Evolutionary conservation across 345 rosid species (phyloP), one percentile per base, ranked within the genome.

Genomic region (Gossypium herbaceum): DNA sequence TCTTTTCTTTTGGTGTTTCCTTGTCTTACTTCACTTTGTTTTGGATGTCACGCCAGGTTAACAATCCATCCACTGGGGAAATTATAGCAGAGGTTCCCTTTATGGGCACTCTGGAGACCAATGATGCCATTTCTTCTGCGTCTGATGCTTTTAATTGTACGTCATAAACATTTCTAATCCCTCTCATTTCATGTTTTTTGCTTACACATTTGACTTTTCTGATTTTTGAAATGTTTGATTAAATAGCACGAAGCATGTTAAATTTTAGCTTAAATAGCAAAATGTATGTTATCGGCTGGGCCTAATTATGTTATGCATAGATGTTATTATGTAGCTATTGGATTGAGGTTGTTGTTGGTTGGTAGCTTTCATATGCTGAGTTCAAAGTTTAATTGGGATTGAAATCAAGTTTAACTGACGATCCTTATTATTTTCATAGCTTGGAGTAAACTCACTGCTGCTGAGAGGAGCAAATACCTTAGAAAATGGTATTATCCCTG

Each of bases 91-190:
- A 89, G 66, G 94, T 93, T 63, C 79, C 97, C 64, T 82, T 86
- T 85, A 95, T 93, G 99, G 97, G 99, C 43, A 71, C 73, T 41
- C 88, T 73, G 68, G 99, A 95, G 83, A 90, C 99, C 47, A 82
- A 89, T 67, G 92, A 91, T 84, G 99, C 98, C 24, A 88, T 95
- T 84, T 86, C 91, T 71, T 88, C 97, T 75, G 97, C 99, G 59
- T 79, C 86, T 68, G 76, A 87, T 72, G 93, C 99, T 47, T 95
- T 89, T 80, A 61, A 62, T 1, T 90, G 99, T 95, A 91, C 44
- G 84, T 8, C 41, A 34, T 34, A 34, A 29, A 17, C 16, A 60
- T 58, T 77, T 72, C 54, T 75, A 17, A 45, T 62, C 75, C 58
- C 57, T 73, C 45, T 48, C 63, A 34, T 71, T 39, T 44, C 48